These are phyloP conservation scores for Nannizziopsis barbatae DNA, from an alignment of 2,329 filamentous ascomycete species.

Conservation along the genomic window DNA sequence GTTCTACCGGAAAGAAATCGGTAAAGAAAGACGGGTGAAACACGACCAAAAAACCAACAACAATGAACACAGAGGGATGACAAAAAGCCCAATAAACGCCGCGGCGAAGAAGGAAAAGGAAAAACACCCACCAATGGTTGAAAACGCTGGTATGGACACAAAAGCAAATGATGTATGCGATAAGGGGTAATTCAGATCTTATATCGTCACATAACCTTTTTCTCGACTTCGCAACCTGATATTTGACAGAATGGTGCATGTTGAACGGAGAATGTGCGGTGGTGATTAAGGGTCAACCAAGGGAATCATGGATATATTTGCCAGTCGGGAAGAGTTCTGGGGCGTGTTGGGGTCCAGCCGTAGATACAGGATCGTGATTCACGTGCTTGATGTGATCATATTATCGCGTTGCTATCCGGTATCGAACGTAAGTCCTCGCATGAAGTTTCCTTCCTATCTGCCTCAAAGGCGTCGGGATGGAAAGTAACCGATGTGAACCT, in stretches of 20 bases:
- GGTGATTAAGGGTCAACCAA: neutral
- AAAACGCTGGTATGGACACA: slow-evolving; percentile 7
- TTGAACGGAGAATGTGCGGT: neutral
- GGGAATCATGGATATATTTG: neutral
- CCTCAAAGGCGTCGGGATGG: neutral
- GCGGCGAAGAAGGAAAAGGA: slow-evolving; percentile 3
- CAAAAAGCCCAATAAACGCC: slow-evolving; percentile 3
- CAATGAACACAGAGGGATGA: slow-evolving; percentile 1
- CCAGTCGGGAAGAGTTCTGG: neutral
- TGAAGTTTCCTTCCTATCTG: too few species aligned
- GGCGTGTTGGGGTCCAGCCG: too few species aligned
- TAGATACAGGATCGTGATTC: neutral
- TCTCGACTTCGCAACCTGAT: neutral
- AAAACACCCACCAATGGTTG: neutral
- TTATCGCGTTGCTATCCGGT: neutral
- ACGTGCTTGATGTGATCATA: neutral
- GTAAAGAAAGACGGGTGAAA: neutral
- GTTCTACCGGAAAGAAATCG: slow-evolving; percentile 4
- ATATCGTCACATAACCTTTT: neutral
- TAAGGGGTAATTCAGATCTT: slow-evolving; percentile 2
- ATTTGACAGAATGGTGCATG: neutral
- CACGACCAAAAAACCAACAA: slow-evolving; percentile 2
- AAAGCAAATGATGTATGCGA: slow-evolving; percentile 3
- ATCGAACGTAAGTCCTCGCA: too few species aligned
- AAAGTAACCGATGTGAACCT: neutral